phyloP scores from a whole-genome alignment of 257 asterid genomes.

The Nyctanthes arbortristis region DNA sequence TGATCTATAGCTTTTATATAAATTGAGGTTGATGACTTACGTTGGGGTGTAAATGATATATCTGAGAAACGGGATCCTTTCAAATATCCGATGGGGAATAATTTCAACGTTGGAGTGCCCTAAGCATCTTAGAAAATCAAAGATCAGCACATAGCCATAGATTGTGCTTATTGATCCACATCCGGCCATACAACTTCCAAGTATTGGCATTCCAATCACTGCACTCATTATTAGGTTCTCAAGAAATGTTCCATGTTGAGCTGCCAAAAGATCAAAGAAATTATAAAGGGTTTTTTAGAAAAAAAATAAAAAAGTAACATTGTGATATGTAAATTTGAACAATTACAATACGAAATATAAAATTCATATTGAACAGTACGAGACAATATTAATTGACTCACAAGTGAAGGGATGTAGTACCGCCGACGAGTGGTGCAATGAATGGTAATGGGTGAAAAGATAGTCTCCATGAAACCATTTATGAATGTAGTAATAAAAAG shows the following conservation, averaged over 20 bases:
- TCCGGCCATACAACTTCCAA: constrained; percentile 59
- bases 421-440: constrained; percentile 75
- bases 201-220: constrained; percentile 69
- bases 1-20: background rate
- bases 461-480: constrained; percentile 63
- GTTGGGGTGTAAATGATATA: constrained; percentile 77
- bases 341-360: no score
- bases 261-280: constrained; percentile 36
- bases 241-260: constrained; percentile 74
- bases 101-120: constrained; percentile 89
- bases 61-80: constrained; percentile 53
- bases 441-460: constrained; percentile 65
- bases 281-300: no score
- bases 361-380: background rate
- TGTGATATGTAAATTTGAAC: no score
- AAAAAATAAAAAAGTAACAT: no score
- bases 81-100: constrained; percentile 69
- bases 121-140: constrained; percentile 73
- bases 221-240: constrained; percentile 59
- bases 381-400: constrained; percentile 23
- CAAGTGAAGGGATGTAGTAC: constrained; percentile 85
- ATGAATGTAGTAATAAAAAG: constrained; percentile 68
- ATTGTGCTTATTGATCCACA: constrained; percentile 68
- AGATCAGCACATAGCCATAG: constrained; percentile 58
- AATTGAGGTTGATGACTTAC: constrained; percentile 46